These are phyloP conservation scores for Elaeis guineensis DNA, from an alignment of 176 grass and related monocot genomes.

Conservation along the genomic window DNA sequence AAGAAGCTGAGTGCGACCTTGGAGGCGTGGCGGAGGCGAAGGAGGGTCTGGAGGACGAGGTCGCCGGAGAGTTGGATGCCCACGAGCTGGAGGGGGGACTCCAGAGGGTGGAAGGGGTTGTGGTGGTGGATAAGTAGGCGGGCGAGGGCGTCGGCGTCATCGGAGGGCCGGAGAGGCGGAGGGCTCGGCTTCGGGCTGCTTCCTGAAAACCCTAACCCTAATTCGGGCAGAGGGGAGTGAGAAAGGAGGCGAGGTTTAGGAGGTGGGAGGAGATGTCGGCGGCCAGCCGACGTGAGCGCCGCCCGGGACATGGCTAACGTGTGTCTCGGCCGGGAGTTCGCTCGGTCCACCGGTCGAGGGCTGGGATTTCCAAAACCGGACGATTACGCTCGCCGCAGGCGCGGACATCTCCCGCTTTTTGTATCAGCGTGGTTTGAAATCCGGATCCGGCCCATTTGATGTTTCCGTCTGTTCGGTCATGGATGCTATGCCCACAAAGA, in stretches of 20 bases:
- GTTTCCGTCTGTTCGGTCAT: no score
- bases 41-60: constrained; percentile 69
- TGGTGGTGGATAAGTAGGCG: constrained; percentile 62
- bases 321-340: no score
- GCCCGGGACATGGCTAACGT: neutral
- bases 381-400: no score
- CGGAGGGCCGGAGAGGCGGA: constrained; percentile 29
- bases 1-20: constrained; percentile 71
- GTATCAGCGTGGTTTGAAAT: no score
- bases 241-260: constrained; percentile 15
- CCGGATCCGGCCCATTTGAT: no score
- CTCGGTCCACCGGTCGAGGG: no score
- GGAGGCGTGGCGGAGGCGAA: constrained; percentile 80
- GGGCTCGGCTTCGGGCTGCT: constrained; percentile 29
- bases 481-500: no score
- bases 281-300: neutral
- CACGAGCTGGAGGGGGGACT: constrained; percentile 63
- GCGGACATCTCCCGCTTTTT: no score
- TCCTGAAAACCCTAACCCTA: neutral
- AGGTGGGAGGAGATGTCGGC: neutral
- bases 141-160: constrained; percentile 49
- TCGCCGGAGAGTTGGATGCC: constrained; percentile 31
- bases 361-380: no score
- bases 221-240: neutral
- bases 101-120: constrained; percentile 73